Evolutionary conservation across 495 filamentous ascomycete genomes (phyloP).

Genomic region (Penicillium atrosanguineum): DNA sequence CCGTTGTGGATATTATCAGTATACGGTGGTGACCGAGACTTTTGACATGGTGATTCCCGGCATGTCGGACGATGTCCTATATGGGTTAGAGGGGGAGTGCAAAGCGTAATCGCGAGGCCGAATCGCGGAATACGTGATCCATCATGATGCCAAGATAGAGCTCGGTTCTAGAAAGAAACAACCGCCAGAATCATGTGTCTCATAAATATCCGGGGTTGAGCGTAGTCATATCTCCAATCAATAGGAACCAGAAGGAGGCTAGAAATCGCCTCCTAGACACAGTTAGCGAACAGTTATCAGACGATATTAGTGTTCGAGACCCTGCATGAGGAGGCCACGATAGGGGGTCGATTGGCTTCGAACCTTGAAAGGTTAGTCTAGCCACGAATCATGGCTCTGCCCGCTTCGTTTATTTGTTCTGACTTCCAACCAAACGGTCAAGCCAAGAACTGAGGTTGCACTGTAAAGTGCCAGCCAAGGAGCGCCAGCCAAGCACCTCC

Average conservation of each 20-base stretch:
- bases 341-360: not conserved
- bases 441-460: conserved; percentile 20
- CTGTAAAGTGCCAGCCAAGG: conserved; percentile 17
- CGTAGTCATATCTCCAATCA: too few species aligned
- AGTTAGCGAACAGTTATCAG: not conserved
- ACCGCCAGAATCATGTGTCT: not conserved
- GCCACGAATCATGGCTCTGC: conserved; percentile 3
- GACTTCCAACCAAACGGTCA: not conserved
- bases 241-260: too few species aligned
- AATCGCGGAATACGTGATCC: not conserved
- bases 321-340: not conserved
- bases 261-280: not conserved
- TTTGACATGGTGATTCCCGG: conserved; percentile 52
- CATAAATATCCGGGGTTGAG: not conserved
- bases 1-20: conserved; percentile 59
- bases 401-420: conserved; percentile 10
- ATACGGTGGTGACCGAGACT: conserved; percentile 47
- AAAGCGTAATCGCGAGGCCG: conserved; percentile 13
- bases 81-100: conserved; percentile 30
- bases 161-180: not conserved
- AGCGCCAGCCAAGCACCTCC: not conserved
- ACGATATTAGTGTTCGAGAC: not conserved
- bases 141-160: not conserved
- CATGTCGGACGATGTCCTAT: conserved; percentile 33
- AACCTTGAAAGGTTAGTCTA: not conserved